phyloP scores from a whole-genome alignment of 2,329 filamentous ascomycete genomes.

The Colletotrichum tanaceti region DNA sequence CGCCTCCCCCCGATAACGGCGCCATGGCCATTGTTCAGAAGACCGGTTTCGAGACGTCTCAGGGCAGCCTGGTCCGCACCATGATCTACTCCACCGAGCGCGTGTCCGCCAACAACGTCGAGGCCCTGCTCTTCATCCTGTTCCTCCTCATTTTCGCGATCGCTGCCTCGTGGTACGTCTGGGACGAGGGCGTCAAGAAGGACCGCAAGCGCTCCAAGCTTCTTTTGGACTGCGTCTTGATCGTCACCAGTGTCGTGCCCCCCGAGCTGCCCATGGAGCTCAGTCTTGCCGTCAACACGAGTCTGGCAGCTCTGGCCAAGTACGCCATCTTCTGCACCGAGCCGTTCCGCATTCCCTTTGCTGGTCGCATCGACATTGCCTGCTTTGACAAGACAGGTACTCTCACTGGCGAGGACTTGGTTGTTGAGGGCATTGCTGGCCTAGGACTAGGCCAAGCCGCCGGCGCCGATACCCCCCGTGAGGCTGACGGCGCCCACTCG shows the following conservation, averaged over 20 bases:
- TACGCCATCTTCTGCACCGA: constrained; percentile 99
- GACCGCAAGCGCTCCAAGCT: constrained; percentile 98
- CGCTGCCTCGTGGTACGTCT: constrained; percentile 98
- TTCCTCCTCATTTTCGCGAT: constrained; percentile 97
- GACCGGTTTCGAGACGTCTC: constrained; percentile 98
- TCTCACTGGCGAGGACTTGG: constrained; percentile 93
- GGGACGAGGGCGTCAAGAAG: constrained; percentile 93
- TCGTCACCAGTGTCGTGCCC: constrained; percentile 97
- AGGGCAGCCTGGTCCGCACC: constrained; percentile 95
- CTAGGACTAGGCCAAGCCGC: constrained; percentile 75
- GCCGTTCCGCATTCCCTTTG: constrained; percentile 97
- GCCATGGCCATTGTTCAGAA: constrained; percentile 95
- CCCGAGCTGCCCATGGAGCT: constrained; percentile 98
- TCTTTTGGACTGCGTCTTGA: constrained; percentile 95
- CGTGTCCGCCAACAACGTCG: constrained; percentile 97
- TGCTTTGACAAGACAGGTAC: constrained; percentile 99
- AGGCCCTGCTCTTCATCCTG: constrained; percentile 96
- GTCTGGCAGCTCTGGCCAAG: constrained; percentile 91
- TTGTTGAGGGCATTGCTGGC: constrained; percentile 96
- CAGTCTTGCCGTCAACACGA: constrained; percentile 96
- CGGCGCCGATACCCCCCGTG: constrained; percentile 72
- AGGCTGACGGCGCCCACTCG: constrained; percentile 85
- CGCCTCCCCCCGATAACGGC: constrained; percentile 89
- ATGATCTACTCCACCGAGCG: constrained; percentile 99
- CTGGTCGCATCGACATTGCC: constrained; percentile 92